Evolutionary conservation across 2,329 filamentous ascomycete genomes (phyloP).

Genomic region (Hypoxylon sp.): DNA sequence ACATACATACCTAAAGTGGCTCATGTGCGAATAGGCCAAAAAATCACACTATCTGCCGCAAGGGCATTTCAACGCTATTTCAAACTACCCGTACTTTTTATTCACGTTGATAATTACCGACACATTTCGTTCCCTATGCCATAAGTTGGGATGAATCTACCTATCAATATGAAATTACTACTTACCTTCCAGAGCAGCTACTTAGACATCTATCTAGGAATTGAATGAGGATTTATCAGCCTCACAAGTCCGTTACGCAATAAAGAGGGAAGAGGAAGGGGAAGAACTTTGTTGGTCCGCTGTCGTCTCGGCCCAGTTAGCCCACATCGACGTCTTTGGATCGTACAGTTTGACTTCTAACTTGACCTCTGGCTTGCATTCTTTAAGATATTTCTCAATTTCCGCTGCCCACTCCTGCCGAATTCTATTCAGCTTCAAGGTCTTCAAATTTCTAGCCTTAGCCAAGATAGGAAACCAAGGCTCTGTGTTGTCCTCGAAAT

Average conservation of each 20-base stretch:
- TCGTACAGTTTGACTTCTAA: background rate
- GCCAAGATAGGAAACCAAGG: slow-evolving; percentile 10
- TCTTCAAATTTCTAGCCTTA: slow-evolving; percentile 6
- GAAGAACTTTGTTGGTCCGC: background rate
- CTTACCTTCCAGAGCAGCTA: too few species aligned
- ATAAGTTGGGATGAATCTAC: background rate
- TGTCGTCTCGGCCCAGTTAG: background rate
- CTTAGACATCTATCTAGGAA: too few species aligned
- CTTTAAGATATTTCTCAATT: background rate
- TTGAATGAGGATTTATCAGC: background rate
- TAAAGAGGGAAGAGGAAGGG: too few species aligned
- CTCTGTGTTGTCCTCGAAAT: background rate
- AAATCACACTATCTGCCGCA: too few species aligned
- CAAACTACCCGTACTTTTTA: too few species aligned
- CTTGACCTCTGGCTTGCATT: background rate
- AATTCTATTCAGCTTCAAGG: background rate
- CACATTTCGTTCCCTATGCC: background rate
- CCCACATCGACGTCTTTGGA: background rate
- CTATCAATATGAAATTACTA: background rate
- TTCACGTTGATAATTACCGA: too few species aligned
- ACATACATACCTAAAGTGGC: background rate
- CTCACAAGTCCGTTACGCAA: too few species aligned
- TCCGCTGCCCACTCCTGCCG: background rate
- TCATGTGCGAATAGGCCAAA: too few species aligned
- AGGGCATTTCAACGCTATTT: too few species aligned